Evolutionary conservation across 2,329 filamentous ascomycete genomes (phyloP).

Genomic region (Pestalotiopsis sp.): DNA sequence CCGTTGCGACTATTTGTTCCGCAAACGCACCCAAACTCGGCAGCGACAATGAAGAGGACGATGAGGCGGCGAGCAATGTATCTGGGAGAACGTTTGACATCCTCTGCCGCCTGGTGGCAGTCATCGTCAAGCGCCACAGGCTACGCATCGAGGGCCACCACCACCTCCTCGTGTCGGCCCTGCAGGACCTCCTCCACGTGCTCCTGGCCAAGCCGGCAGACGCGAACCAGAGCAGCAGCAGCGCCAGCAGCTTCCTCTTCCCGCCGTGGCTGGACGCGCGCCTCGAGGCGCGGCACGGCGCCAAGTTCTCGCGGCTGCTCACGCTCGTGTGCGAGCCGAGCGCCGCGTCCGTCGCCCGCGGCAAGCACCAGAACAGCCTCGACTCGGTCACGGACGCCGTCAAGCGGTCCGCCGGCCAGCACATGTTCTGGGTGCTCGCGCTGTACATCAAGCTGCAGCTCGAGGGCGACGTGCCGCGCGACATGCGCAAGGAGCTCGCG

Average conservation of each 20-base stretch:
- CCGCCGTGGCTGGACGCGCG: slow-evolving; percentile 40
- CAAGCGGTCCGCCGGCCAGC: slow-evolving; percentile 61
- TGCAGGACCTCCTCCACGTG: slow-evolving; percentile 58
- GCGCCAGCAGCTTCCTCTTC: slow-evolving; percentile 20
- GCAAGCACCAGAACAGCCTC: slow-evolving; percentile 43
- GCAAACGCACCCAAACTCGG: slow-evolving; percentile 23
- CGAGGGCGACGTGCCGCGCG: slow-evolving; percentile 51
- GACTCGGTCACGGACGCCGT: slow-evolving; percentile 64
- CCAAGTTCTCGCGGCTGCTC: slow-evolving; percentile 56
- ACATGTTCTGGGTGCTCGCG: slow-evolving; percentile 64
- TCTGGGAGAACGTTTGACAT: slow-evolving; percentile 43
- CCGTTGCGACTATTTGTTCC: slow-evolving; percentile 40
- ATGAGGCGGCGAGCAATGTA: background rate
- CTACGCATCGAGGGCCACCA: slow-evolving; percentile 65
- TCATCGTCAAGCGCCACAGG: slow-evolving; percentile 61
- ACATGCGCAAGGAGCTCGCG: slow-evolving; percentile 57
- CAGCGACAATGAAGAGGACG: slow-evolving; percentile 20
- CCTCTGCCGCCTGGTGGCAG: slow-evolving; percentile 57
- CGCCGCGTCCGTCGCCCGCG: slow-evolving; percentile 55
- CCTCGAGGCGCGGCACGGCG: slow-evolving; percentile 46
- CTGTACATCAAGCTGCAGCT: slow-evolving; percentile 64
- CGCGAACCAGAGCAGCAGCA: slow-evolving; percentile 19
- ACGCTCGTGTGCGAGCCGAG: slow-evolving; percentile 64
- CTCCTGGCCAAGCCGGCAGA: slow-evolving; percentile 45
- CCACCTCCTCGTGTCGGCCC: slow-evolving; percentile 55